Evolutionary conservation across 148 eudicot species (phyloP).

Genomic region (Fagopyrum homotropicum): DNA sequence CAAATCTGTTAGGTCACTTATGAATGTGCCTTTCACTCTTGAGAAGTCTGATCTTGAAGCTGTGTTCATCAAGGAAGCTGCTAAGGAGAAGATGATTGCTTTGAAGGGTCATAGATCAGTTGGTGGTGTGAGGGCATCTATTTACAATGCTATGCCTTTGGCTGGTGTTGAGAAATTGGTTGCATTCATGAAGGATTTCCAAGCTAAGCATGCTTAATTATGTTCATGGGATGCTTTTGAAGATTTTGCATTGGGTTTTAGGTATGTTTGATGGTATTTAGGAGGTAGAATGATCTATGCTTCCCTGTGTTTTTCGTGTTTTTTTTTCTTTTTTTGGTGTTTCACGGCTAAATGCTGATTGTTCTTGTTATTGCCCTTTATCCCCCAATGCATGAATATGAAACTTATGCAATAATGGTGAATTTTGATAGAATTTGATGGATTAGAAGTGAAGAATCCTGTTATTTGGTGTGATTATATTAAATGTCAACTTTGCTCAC

Average conservation of each 20-base stretch:
- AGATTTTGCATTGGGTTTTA: background rate
- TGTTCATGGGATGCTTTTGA: background rate
- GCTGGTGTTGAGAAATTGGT: slow-evolving; percentile 95
- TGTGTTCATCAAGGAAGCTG: slow-evolving; percentile 80
- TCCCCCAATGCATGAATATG: background rate
- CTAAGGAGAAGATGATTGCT: slow-evolving; percentile 90
- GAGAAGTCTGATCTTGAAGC: slow-evolving; percentile 72
- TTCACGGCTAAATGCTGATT: background rate
- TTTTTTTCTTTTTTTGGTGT: background rate
- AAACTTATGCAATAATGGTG: background rate
- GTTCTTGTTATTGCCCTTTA: background rate
- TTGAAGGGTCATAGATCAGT: slow-evolving; percentile 92
- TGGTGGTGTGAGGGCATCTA: slow-evolving; percentile 96
- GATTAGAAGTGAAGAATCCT: background rate
- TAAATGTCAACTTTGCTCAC: background rate
- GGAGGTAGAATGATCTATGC: background rate
- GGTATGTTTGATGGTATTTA: background rate
- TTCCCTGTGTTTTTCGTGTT: background rate
- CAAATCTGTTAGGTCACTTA: slow-evolving; percentile 87
- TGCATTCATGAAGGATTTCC: slow-evolving; percentile 91
- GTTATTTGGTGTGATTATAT: background rate
- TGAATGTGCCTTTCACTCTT: slow-evolving; percentile 94
- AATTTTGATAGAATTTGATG: background rate
- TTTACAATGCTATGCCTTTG: slow-evolving; percentile 94
- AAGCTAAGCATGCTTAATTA: slow-evolving; percentile 62